These are phyloP conservation scores for Asterella californica DNA, from an alignment of 225 moss, liverwort and hornwort species.

Conservation along the genomic window DNA sequence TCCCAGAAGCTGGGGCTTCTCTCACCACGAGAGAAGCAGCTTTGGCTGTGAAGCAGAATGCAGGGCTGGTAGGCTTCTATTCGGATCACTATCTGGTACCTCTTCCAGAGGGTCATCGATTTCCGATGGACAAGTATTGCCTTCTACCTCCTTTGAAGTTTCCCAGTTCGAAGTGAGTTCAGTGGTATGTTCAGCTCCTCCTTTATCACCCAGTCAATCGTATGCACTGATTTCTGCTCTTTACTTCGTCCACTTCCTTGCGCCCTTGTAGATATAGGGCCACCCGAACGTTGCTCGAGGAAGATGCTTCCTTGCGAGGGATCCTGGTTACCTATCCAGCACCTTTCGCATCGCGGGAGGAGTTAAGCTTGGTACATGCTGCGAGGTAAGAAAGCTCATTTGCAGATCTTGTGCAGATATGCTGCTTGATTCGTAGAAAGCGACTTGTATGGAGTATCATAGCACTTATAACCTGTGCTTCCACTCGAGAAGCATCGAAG, in stretches of 20 bases:
- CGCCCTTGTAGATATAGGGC: slow-evolving; percentile 56
- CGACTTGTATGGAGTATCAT: neutral
- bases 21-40: slow-evolving; percentile 38
- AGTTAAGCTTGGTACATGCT: slow-evolving; percentile 71
- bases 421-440: neutral
- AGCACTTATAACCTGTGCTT: neutral
- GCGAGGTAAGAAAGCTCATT: slow-evolving; percentile 40
- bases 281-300: slow-evolving; percentile 72
- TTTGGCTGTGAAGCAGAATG: slow-evolving; percentile 27
- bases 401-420: neutral
- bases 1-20: neutral
- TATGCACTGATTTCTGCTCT: neutral
- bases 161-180: neutral
- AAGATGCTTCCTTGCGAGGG: slow-evolving; percentile 57
- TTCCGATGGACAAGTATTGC: slow-evolving; percentile 79
- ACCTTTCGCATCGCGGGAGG: slow-evolving; percentile 53
- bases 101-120: slow-evolving; percentile 77
- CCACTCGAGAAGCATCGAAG: neutral
- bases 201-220: neutral
- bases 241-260: neutral
- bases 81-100: slow-evolving; percentile 72
- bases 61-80: slow-evolving; percentile 65
- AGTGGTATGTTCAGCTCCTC: neutral
- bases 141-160: neutral
- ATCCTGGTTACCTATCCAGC: slow-evolving; percentile 61